Conservation (phyloP, 306 rosid genomes). For the Senna siamea region DNA sequence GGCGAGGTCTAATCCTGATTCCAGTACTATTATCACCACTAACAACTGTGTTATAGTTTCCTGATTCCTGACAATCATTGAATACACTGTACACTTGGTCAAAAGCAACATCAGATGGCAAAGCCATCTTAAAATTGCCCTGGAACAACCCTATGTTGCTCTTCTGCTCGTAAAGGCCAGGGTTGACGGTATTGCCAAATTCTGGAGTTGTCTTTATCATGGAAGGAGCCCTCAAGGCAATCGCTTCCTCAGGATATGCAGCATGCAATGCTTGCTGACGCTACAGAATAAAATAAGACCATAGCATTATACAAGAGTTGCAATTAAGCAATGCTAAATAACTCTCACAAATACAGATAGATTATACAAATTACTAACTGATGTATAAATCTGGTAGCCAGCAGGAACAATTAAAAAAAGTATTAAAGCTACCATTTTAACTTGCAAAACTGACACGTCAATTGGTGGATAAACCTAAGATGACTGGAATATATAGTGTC, state of each 20-base stretch:
- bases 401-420: too few species aligned
- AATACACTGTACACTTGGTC: conserved; percentile 37
- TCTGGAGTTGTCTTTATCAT: conserved; percentile 34
- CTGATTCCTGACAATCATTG: conserved; percentile 40
- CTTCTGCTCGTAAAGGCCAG: conserved; percentile 30
- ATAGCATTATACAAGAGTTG: conserved; percentile 24
- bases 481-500: conserved; percentile 16
- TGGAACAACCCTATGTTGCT: conserved; percentile 34
- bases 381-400: too few species aligned
- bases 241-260: conserved; percentile 33
- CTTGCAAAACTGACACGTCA: conserved; percentile 15
- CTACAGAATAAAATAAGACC: conserved; percentile 44
- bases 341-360: not conserved
- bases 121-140: conserved; percentile 42
- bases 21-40: conserved; percentile 43
- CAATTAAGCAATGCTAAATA: conserved; percentile 24
- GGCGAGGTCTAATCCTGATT: conserved; percentile 50
- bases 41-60: conserved; percentile 36
- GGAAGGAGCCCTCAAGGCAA: conserved; percentile 42
- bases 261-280: conserved; percentile 23
- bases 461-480: conserved; percentile 25
- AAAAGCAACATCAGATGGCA: conserved; percentile 38
- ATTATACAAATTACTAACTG: not conserved
- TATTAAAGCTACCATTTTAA: conserved; percentile 18
- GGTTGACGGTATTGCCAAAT: conserved; percentile 33